These are phyloP conservation scores for Aspergillus sp. DNA, from an alignment of 2,329 filamentous ascomycete species.

Conservation along the genomic window DNA sequence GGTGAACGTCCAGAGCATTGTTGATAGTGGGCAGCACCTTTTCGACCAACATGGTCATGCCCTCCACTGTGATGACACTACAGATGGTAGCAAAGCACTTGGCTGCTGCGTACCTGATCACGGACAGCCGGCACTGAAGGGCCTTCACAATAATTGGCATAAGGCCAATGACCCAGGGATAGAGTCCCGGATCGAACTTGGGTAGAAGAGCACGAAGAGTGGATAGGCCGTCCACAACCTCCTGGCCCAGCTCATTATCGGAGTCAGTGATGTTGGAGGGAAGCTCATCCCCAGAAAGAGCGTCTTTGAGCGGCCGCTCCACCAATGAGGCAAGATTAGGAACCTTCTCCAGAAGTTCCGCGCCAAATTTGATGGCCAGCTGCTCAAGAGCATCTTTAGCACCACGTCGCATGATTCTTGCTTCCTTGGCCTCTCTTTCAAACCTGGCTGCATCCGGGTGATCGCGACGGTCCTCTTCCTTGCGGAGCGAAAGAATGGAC, in stretches of 20 bases:
- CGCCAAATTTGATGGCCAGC: conserved; percentile 74
- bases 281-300: conserved; percentile 65
- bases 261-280: conserved; percentile 71
- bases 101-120: conserved; percentile 93
- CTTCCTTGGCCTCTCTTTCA: conserved; percentile 82
- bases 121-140: conserved; percentile 80
- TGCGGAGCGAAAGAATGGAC: conserved; percentile 87
- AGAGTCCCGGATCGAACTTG: conserved; percentile 73
- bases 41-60: conserved; percentile 94
- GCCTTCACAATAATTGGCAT: conserved; percentile 84
- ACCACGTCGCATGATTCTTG: conserved; percentile 84
- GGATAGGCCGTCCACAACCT: conserved; percentile 90
- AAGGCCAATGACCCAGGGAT: conserved; percentile 77
- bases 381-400: conserved; percentile 94
- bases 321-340: conserved; percentile 80
- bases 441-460: conserved; percentile 88
- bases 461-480: conserved; percentile 93
- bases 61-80: conserved; percentile 90
- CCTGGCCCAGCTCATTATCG: conserved; percentile 75
- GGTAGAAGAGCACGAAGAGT: conserved; percentile 89
- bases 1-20: conserved; percentile 83
- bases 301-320: conserved; percentile 71
- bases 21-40: conserved; percentile 87
- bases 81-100: conserved; percentile 97
- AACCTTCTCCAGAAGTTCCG: conserved; percentile 73